These are phyloP conservation scores for Penicillium corylophilum DNA, from an alignment of 2,329 filamentous ascomycete genomes.

Conservation along the genomic window DNA sequence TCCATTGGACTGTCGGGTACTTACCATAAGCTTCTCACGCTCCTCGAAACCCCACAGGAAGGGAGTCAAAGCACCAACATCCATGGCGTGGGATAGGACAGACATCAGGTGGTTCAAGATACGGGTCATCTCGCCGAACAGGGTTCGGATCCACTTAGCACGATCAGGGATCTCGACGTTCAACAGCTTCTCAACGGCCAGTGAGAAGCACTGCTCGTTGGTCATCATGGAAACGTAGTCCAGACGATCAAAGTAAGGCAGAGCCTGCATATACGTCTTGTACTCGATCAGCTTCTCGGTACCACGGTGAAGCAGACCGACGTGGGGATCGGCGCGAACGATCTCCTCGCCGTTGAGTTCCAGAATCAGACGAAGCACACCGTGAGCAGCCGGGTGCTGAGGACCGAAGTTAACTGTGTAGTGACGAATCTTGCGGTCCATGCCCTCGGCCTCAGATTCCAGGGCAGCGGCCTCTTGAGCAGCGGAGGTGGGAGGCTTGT, in stretches of 20 bases:
- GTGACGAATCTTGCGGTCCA: constrained; percentile 84
- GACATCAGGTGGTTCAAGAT: constrained; percentile 98
- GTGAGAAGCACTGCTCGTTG: constrained; percentile 95
- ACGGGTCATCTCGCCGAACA: constrained; percentile 94
- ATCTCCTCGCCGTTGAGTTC: constrained; percentile 98
- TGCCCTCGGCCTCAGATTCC: constrained; percentile 44
- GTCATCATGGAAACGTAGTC: constrained; percentile 99
- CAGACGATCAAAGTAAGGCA: constrained; percentile 97
- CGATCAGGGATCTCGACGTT: constrained; percentile 94
- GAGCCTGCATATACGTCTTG: constrained; percentile 96
- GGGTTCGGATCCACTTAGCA: constrained; percentile 92
- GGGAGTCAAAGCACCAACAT: constrained; percentile 94
- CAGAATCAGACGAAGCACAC: constrained; percentile 94
- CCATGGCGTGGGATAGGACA: constrained; percentile 95
- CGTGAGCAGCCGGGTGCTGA: constrained; percentile 97
- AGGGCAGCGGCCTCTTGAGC: constrained; percentile 44
- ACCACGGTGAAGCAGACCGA: constrained; percentile 91
- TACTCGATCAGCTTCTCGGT: constrained; percentile 99
- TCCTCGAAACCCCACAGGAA: constrained; percentile 99
- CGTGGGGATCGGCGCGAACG: constrained; percentile 91
- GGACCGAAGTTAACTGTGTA: constrained; percentile 99
- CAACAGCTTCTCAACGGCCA: constrained; percentile 95
- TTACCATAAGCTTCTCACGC: constrained; percentile 98
- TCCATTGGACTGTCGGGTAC: constrained; percentile 25
- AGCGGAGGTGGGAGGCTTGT: constrained; percentile 41